These are phyloP conservation scores for Trypanosoma brucei DNA, from an alignment of 208 protist genomes.

Conservation along the genomic window DNA sequence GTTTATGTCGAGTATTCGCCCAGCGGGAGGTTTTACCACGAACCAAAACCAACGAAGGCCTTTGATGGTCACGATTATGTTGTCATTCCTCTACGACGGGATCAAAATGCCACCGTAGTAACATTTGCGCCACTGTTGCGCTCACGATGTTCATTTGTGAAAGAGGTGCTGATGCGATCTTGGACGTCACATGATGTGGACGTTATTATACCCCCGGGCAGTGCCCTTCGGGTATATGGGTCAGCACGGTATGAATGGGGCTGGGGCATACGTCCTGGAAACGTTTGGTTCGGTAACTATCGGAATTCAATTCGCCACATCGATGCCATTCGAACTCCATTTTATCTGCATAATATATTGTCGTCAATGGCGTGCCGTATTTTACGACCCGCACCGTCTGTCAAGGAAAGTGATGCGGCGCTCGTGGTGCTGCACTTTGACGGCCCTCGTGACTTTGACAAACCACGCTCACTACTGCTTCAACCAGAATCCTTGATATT, in stretches of 20 bases:
- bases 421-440: conserved; percentile 86
- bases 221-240: conserved; percentile 76
- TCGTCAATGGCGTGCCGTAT: neutral
- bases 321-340: neutral
- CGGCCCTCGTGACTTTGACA: conserved; percentile 51
- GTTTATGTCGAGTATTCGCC: conserved; percentile 87
- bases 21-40: conserved; percentile 56
- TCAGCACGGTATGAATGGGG: conserved; percentile 78
- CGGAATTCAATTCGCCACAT: conserved; percentile 26
- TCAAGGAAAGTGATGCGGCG: conserved; percentile 36
- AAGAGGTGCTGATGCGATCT: conserved; percentile 55
- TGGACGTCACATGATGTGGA: conserved; percentile 85
- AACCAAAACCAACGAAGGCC: conserved; percentile 44
- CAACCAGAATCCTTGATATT: conserved; percentile 73
- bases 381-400: neutral
- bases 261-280: conserved; percentile 68
- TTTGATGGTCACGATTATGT: conserved; percentile 89
- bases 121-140: conserved; percentile 74
- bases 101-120: conserved; percentile 48
- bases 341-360: neutral
- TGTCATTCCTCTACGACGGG: conserved; percentile 71
- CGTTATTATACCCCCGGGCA: conserved; percentile 42
- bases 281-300: conserved; percentile 59
- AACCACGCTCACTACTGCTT: conserved; percentile 66
- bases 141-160: conserved; percentile 42